These are phyloP conservation scores for Naganishia antarctica DNA, from an alignment of 768 basidiomycete genomes.

Conservation along the genomic window DNA sequence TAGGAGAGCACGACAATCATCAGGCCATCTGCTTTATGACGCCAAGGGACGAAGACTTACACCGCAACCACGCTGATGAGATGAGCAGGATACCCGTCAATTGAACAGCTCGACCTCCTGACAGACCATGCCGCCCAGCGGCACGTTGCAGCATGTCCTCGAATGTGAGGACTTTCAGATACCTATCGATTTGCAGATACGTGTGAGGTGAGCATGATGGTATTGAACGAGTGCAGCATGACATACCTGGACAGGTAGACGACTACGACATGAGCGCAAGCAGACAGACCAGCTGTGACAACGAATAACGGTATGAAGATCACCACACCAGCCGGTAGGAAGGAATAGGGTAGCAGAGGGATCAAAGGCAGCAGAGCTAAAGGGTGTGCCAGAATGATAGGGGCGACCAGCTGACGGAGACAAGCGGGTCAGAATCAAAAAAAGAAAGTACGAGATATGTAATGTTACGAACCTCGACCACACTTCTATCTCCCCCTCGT, in stretches of 20 bases:
- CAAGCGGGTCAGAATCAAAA: neutral
- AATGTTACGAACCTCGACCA: constrained; percentile 5
- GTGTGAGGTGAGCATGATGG: neutral
- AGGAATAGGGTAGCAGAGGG: constrained; percentile 41
- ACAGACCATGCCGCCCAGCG: constrained; percentile 36
- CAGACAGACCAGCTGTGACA: constrained; percentile 38
- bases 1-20: too few species aligned
- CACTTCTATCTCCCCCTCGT: constrained; percentile 19
- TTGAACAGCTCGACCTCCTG: constrained; percentile 37
- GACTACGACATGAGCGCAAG: constrained; percentile 46
- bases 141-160: constrained; percentile 42
- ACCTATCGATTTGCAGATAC: constrained; percentile 30
- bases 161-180: constrained; percentile 46
- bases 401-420: constrained; percentile 38
- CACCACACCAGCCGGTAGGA: constrained; percentile 45
- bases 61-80: constrained; percentile 40
- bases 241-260: constrained; percentile 46
- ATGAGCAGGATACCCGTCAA: constrained; percentile 36
- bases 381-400: constrained; percentile 44
- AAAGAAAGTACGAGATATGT: too few species aligned
- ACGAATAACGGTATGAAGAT: constrained; percentile 45
- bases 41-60: constrained; percentile 31
- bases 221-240: neutral
- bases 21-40: neutral
- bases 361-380: constrained; percentile 43